A percentile compares a stretch with the other conserved stretches of the same genome.
Conservation (phyloP, 371 early-diverging fungal species). For the Haplosporangium sp. region DNA sequence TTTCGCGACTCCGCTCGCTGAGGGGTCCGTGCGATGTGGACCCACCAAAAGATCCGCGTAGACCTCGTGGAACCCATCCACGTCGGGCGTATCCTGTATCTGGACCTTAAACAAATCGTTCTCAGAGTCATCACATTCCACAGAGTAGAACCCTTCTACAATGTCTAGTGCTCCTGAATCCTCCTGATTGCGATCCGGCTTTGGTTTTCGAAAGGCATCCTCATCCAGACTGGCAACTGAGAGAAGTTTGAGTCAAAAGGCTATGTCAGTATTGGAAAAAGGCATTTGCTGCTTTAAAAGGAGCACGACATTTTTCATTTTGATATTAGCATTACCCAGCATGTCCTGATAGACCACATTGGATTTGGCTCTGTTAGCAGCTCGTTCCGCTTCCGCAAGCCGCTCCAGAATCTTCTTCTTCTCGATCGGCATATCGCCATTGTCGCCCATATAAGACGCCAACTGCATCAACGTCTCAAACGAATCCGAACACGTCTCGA, state of each 20-base stretch:
- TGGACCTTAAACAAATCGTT: conserved; percentile 36
- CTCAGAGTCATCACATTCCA: conserved; percentile 40
- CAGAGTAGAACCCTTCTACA: conserved; percentile 66
- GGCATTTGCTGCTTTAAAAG: too few relatives aligned
- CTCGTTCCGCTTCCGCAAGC: conserved; percentile 46
- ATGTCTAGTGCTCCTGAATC: conserved; percentile 52
- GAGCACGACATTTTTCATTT: too few relatives aligned
- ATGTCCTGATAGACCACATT: conserved; percentile 52
- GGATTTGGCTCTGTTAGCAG: conserved; percentile 42
- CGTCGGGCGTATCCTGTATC: conserved; percentile 33
- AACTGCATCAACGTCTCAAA: conserved; percentile 73
- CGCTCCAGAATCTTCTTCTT: conserved; percentile 48
- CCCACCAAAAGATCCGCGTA: conserved; percentile 36
- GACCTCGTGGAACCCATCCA: conserved; percentile 53
- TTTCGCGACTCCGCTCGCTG: not conserved
- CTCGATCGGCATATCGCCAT: conserved; percentile 43
- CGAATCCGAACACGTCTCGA: conserved; percentile 84
- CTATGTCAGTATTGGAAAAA: not conserved
- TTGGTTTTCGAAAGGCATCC: conserved; percentile 61
- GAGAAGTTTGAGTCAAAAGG: not conserved
- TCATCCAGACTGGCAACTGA: conserved; percentile 68
- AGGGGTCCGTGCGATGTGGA: not conserved
- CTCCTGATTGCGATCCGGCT: conserved; percentile 7
- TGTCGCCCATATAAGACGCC: conserved; percentile 46
- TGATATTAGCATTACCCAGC: conserved; percentile 44